These are phyloP conservation scores for Didymella sp. DNA, from an alignment of 2,329 filamentous ascomycete species.

Conservation along the genomic window DNA sequence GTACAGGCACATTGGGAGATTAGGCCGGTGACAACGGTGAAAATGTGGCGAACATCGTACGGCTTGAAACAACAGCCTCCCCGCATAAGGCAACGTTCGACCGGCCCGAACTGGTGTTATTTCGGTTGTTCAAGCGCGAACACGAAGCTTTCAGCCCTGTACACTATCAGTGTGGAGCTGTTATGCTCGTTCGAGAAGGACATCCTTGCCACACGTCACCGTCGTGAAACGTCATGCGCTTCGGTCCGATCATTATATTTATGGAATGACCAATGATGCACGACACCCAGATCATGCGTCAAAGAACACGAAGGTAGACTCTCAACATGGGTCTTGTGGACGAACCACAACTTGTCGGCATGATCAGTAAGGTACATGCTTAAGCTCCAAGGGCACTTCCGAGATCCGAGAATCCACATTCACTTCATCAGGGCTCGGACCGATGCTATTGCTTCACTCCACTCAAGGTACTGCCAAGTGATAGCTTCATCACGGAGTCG, in stretches of 20 bases:
- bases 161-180: not conserved
- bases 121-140: slow-evolving; percentile 14
- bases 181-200: not conserved
- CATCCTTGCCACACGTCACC: not conserved
- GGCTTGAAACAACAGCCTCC: slow-evolving; percentile 18
- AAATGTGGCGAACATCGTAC: slow-evolving; percentile 21
- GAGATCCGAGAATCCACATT: not conserved
- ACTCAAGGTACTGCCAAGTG: slow-evolving; percentile 19
- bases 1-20: slow-evolving; percentile 2
- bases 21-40: slow-evolving; percentile 8
- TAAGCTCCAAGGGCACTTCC: not conserved
- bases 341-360: not conserved
- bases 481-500: not conserved
- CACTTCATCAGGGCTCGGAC: slow-evolving; percentile 7
- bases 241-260: slow-evolving; percentile 9
- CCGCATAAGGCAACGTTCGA: slow-evolving; percentile 11
- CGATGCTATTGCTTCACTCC: slow-evolving; percentile 11
- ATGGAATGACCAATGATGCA: not conserved
- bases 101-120: slow-evolving; percentile 16
- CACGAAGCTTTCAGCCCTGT: slow-evolving; percentile 3
- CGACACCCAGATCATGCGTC: not conserved
- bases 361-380: not conserved
- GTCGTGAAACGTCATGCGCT: slow-evolving; percentile 11
- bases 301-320: slow-evolving; percentile 1
- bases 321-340: not conserved